These are phyloP conservation scores for Boletus vinaceobasis DNA, from an alignment of 768 basidiomycete species.

Conservation along the genomic window DNA sequence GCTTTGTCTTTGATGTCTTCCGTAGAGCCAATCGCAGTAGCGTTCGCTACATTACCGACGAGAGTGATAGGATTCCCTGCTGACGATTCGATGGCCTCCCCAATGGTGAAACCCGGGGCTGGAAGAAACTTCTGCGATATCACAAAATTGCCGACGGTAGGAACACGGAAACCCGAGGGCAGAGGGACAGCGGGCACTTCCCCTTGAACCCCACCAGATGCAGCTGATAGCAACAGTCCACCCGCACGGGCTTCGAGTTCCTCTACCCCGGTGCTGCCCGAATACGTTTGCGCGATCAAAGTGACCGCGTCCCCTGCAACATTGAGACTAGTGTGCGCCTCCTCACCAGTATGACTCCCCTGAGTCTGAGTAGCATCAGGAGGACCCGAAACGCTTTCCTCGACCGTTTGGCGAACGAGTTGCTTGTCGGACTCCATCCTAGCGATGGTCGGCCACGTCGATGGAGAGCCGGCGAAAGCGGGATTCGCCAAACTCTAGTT, in stretches of 20 bases:
- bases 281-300: background rate
- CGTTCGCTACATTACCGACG: background rate
- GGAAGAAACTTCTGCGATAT: background rate
- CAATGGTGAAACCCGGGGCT: background rate
- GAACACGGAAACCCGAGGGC: background rate
- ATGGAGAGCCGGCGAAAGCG: background rate
- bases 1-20: conserved; percentile 5
- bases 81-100: background rate
- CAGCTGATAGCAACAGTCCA: background rate
- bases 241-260: background rate
- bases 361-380: background rate
- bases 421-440: conserved; percentile 8
- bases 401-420: background rate
- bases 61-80: background rate
- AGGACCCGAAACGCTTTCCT: background rate
- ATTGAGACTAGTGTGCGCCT: background rate
- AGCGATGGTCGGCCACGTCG: background rate
- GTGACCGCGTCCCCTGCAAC: background rate
- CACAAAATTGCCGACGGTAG: background rate
- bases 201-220: background rate
- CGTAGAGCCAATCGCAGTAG: background rate
- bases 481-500: background rate
- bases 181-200: background rate
- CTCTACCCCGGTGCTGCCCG: background rate
- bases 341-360: background rate